Percentiles rank a stretch among this genome's conserved stretches.
Conservation (phyloP, 306 rosid genomes). For the Oxytropis ochrocephala region DNA sequence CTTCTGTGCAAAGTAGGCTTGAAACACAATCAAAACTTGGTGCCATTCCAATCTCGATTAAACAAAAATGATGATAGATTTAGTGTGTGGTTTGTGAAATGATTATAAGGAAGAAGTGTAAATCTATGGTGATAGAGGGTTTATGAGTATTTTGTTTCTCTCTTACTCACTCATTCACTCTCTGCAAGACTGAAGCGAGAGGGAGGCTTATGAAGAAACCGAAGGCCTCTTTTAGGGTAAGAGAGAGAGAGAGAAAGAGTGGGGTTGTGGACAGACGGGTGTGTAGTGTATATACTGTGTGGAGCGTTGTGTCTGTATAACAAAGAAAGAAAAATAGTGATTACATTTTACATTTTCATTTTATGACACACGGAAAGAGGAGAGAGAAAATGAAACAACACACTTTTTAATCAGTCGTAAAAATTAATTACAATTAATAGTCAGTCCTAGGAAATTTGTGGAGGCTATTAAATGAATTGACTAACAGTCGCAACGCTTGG, state of each 20-base stretch:
- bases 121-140: constrained; percentile 26
- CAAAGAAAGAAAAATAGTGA: neutral
- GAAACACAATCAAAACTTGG: constrained; percentile 77
- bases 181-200: constrained; percentile 30
- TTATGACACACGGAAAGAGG: neutral
- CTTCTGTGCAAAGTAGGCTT: constrained; percentile 82
- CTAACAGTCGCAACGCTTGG: too few relatives aligned
- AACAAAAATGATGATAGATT: constrained; percentile 14
- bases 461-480: too few relatives aligned
- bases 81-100: neutral
- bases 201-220: constrained; percentile 67
- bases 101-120: neutral
- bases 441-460: too few relatives aligned
- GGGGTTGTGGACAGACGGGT: constrained; percentile 19
- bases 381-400: neutral
- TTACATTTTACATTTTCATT: constrained; percentile 13
- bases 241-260: constrained; percentile 32
- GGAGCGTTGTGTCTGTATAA: neutral
- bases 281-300: constrained; percentile 6
- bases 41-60: constrained; percentile 49
- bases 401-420: too few relatives aligned
- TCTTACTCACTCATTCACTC: neutral
- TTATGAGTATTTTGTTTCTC: constrained; percentile 8
- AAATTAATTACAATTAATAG: too few relatives aligned
- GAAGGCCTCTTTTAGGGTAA: constrained; percentile 57